Base-by-base conservation (phyloP, 2,329 filamentous ascomycete species). In the Monosporascus sp. region DNA sequence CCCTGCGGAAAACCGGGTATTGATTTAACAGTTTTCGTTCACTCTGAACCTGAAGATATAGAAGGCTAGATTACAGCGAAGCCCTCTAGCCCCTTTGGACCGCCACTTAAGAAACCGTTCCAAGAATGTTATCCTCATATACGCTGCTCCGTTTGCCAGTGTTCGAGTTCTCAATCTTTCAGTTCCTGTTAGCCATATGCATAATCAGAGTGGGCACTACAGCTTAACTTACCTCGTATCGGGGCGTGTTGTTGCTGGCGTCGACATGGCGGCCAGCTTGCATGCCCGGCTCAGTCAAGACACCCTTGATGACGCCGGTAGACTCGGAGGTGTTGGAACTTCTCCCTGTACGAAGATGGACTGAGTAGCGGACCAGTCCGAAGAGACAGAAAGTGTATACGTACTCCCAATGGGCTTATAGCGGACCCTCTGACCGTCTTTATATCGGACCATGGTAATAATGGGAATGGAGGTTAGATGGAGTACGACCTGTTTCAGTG, bases 151-250 rank as follows among this genome's bases (percentile, higher is more conserved):
- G 50, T 25, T 59, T 60, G 11, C 56, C 56, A 5, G 59, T 60
- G 15, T 61, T 58, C 15, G 60, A 53, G 22, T 61, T 61, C 18
- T 60, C 48, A 17, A 61, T 61, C 57, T 59, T 38, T 35, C 20
- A 14, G 8, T 2, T 11, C 14, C 3, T 15, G 5, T 24, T 52
- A 8, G 53, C 17, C 18, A 27, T 22, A 44, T 25, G 5, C 25
- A 17, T 17, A 22, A 27, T 15, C 5, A 22, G 3, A 7, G n/a
- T 18, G 7, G 4, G 4, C 8, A n/a, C 11, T 35, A 3, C 14
- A 8, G 7, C 14, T 36, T 27, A 4, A 27, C 53, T 53, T 22
- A 52, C 60, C 50, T 62, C 57, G 35, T 62, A 60, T 24, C 57
- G 57, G 11, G 58, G 60, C 8, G 56, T 53, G 3, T 51, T 37